Conservation (phyloP, 148 eudicot species). For the Chenopodium album region DNA sequence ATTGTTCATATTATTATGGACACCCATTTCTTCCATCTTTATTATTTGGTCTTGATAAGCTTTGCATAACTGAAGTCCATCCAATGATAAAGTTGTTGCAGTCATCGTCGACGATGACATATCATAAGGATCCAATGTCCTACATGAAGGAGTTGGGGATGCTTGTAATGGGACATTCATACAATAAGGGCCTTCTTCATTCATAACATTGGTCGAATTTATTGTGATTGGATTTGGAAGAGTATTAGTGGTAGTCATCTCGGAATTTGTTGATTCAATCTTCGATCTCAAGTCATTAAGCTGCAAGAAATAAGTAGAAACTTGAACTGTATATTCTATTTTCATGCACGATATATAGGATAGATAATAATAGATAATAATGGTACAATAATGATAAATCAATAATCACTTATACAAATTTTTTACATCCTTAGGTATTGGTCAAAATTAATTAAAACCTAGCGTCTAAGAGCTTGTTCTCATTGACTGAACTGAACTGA, state of each 20-base stretch:
- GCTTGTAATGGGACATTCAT: slow-evolving; percentile 5
- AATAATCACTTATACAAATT: too few species aligned
- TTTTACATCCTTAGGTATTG: too few species aligned
- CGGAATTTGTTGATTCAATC: slow-evolving; percentile 36
- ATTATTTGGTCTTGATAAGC: slow-evolving; percentile 56
- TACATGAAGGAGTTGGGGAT: slow-evolving; percentile 11
- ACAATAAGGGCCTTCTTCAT: slow-evolving; percentile 4
- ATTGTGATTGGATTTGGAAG: slow-evolving; percentile 19
- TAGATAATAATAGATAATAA: too few species aligned
- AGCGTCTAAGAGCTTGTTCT: too few species aligned
- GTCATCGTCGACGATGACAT: slow-evolving; percentile 2
- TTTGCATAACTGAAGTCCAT: slow-evolving; percentile 28
- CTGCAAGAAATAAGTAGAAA: slow-evolving; percentile 24
- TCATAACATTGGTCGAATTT: not conserved
- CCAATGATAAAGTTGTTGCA: not conserved
- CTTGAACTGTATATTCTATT: not conserved
- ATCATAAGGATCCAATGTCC: slow-evolving; percentile 24
- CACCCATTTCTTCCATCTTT: slow-evolving; percentile 70
- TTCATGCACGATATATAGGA: too few species aligned
- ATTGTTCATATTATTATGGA: slow-evolving; percentile 57
- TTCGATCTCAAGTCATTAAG: slow-evolving; percentile 67
- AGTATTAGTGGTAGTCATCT: slow-evolving; percentile 22
- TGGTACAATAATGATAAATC: too few species aligned
- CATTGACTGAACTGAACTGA: too few species aligned
- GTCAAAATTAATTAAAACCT: too few species aligned